phyloP scores from a whole-genome alignment of 768 basidiomycete species.

The Hemileccinum rubropunctum region DNA sequence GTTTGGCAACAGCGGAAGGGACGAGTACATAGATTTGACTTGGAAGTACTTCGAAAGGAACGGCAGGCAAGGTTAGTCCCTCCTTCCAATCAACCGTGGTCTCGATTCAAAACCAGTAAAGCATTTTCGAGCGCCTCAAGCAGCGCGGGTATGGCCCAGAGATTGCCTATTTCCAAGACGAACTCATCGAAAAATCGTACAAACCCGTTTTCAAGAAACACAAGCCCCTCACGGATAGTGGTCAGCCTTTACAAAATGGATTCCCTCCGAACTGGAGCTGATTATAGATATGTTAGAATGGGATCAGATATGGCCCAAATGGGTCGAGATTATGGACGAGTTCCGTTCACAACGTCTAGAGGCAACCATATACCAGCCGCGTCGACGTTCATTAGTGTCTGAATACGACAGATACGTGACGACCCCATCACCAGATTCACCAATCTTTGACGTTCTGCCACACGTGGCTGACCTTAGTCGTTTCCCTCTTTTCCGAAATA shows the following conservation, averaged over 20 bases:
- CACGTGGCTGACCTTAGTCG: slow-evolving; percentile 12
- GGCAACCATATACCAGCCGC: neutral
- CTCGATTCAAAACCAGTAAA: neutral
- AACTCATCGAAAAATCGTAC: neutral
- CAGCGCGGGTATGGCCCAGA: slow-evolving; percentile 13
- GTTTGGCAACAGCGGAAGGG: slow-evolving; percentile 12
- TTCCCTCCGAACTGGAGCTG: neutral
- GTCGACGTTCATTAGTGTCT: slow-evolving; percentile 2
- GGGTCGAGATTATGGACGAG: neutral
- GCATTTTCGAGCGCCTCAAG: slow-evolving; percentile 18
- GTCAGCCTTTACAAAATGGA: neutral
- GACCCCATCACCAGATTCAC: slow-evolving; percentile 1
- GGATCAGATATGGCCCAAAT: slow-evolving; percentile 2
- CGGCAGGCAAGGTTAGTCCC: slow-evolving; percentile 8
- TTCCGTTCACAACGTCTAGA: slow-evolving; percentile 5
- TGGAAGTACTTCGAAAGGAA: slow-evolving; percentile 7
- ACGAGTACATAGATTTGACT: slow-evolving; percentile 7
- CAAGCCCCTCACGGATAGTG: slow-evolving; percentile 11
- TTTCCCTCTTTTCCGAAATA: slow-evolving; percentile 11
- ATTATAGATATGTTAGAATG: slow-evolving; percentile 3
- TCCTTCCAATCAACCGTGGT: neutral
- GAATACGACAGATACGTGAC: slow-evolving; percentile 14
- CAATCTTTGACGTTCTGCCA: slow-evolving; percentile 9
- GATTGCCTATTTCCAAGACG: slow-evolving; percentile 1
- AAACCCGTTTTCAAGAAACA: slow-evolving; percentile 7